These are phyloP conservation scores for Pythium utonaiense DNA, from an alignment of 352 stramenopile species.

Conservation along the genomic window DNA sequence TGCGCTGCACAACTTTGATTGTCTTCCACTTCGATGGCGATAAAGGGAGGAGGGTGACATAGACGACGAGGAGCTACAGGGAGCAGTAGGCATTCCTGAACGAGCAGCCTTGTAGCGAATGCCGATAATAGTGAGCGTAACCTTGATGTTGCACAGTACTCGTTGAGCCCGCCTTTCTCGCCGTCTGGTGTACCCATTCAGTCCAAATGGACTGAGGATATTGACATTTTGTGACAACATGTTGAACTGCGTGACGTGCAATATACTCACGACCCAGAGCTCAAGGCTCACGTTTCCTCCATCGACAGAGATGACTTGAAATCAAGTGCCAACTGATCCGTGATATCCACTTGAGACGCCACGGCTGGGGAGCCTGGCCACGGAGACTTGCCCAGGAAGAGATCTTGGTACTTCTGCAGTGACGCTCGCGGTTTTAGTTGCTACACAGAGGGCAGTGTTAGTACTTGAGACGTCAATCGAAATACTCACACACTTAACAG, in stretches of 20 bases:
- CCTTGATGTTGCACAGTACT: background rate
- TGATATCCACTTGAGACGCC: background rate
- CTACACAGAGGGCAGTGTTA: background rate
- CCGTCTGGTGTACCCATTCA: slow-evolving; percentile 1
- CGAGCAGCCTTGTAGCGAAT: background rate
- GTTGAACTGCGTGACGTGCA: too few relatives aligned
- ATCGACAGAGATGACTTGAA: background rate
- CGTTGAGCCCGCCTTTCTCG: background rate
- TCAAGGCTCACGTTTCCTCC: background rate
- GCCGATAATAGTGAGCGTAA: background rate
- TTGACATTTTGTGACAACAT: background rate
- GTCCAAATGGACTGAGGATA: background rate
- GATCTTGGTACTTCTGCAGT: slow-evolving; percentile 63
- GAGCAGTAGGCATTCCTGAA: too few relatives aligned
- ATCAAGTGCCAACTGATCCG: background rate
- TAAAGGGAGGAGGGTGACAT: background rate
- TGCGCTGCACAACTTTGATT: too few relatives aligned
- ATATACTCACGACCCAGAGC: too few relatives aligned
- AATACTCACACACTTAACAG: background rate
- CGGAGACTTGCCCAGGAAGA: slow-evolving; percentile 48
- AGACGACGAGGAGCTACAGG: background rate
- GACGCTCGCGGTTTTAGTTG: slow-evolving; percentile 54
- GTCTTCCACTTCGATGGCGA: background rate
- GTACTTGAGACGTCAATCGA: too few relatives aligned
- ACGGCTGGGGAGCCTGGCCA: slow-evolving; percentile 58